Percentiles rank a stretch among this genome's conserved stretches.
Evolutionary conservation across 2,329 filamentous ascomycete genomes (phyloP).

Genomic region (Macrophomina phaseolina): DNA sequence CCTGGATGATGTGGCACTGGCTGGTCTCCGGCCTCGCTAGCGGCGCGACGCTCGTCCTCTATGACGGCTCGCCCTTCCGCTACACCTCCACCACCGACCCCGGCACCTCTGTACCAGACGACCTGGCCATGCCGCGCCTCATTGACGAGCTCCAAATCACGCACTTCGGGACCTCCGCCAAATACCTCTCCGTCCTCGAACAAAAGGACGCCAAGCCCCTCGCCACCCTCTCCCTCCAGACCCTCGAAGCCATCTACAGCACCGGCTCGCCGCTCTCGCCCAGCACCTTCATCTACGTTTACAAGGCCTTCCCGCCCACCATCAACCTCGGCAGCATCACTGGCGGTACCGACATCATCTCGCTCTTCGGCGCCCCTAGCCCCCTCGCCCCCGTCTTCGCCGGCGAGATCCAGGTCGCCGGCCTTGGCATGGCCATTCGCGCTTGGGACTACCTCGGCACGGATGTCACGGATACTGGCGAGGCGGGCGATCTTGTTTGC

Average conservation of each 20-base stretch:
- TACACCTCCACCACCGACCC: conserved; percentile 47
- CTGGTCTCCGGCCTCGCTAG: conserved; percentile 83
- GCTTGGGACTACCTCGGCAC: conserved; percentile 60
- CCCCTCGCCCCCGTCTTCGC: conserved; percentile 56
- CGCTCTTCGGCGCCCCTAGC: conserved; percentile 86
- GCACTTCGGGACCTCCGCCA: conserved; percentile 93
- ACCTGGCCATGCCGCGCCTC: conserved; percentile 81
- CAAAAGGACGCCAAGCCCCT: conserved; percentile 71
- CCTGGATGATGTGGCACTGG: conserved; percentile 99
- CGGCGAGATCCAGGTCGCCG: conserved; percentile 57
- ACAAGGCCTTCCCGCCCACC: conserved; percentile 77
- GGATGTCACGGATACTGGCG: conserved; percentile 64
- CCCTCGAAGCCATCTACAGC: conserved; percentile 85
- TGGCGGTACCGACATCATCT: conserved; percentile 95
- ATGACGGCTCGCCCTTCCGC: conserved; percentile 88
- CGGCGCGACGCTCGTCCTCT: conserved; percentile 83
- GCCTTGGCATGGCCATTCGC: conserved; percentile 58
- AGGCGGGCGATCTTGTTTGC: conserved; percentile 88
- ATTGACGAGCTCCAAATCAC: conserved; percentile 83
- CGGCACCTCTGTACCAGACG: conserved; percentile 64
- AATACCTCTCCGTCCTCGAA: conserved; percentile 90
- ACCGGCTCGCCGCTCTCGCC: conserved; percentile 92
- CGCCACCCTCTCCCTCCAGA: conserved; percentile 58
- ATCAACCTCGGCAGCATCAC: conserved; percentile 93
- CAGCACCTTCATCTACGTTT: conserved; percentile 90